Evolutionary conservation across 805 yeast genomes (phyloP).

Genomic region (Metschnikowia aberdeeniae): DNA sequence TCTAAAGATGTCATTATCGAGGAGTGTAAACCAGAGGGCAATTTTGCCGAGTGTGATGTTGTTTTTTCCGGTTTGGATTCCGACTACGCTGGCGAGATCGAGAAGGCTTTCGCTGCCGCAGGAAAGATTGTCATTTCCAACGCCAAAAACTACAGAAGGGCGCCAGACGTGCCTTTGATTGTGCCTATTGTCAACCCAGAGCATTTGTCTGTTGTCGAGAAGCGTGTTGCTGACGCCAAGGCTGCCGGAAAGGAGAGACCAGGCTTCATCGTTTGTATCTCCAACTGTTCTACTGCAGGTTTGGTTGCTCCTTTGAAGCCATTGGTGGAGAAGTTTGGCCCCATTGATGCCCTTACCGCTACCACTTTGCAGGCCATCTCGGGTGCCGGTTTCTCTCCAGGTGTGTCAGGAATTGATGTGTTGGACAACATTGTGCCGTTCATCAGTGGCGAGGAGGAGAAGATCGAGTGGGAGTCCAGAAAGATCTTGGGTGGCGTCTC

Average conservation of each 20-base stretch:
- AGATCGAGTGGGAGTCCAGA: constrained; percentile 97
- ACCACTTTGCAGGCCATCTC: constrained; percentile 97
- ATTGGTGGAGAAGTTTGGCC: constrained; percentile 85
- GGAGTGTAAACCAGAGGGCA: constrained; percentile 69
- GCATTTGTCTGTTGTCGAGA: constrained; percentile 71
- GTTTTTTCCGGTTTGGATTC: constrained; percentile 94
- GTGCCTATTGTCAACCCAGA: constrained; percentile 95
- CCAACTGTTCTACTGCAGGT: constrained; percentile 98
- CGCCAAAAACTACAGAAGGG: constrained; percentile 94
- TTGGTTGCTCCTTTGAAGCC: constrained; percentile 95
- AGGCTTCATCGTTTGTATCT: constrained; percentile 90
- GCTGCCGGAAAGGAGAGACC: constrained; percentile 53
- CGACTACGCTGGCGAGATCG: constrained; percentile 90
- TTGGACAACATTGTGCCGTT: constrained; percentile 92
- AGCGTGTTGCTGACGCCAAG: constrained; percentile 51
- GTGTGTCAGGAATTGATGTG: constrained; percentile 92
- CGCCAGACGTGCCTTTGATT: constrained; percentile 78
- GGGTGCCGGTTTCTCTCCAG: constrained; percentile 98
- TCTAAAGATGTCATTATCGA: constrained; percentile 63
- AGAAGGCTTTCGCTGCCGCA: constrained; percentile 72
- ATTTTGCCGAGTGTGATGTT: constrained; percentile 84
- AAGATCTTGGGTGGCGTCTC: constrained; percentile 78
- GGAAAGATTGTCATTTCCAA: constrained; percentile 88
- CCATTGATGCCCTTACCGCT: constrained; percentile 78
- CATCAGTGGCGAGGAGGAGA: constrained; percentile 96